phyloP scores from a whole-genome alignment of 768 basidiomycete species.

The Serendipita vermifera region DNA sequence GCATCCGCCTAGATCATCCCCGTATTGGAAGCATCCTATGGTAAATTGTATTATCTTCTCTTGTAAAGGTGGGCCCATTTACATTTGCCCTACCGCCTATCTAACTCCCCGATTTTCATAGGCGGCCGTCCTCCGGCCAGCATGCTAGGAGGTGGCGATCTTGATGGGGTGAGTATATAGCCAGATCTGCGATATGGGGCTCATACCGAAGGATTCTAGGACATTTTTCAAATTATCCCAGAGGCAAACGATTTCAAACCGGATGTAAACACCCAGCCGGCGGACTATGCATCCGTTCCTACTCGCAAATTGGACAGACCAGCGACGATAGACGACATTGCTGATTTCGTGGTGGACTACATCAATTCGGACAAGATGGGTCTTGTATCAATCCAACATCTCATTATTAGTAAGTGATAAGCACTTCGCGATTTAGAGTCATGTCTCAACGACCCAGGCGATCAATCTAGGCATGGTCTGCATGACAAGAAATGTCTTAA shows the following conservation, averaged over 20 bases:
- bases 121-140: constrained; percentile 49
- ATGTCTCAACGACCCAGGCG: constrained; percentile 52
- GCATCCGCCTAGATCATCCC: constrained; percentile 42
- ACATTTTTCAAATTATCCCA: constrained; percentile 19
- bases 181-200: constrained; percentile 29
- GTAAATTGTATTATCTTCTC: constrained; percentile 54
- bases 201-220: constrained; percentile 10
- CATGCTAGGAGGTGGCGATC: constrained; percentile 53
- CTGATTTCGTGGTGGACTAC: constrained; percentile 57
- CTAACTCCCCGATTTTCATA: constrained; percentile 20
- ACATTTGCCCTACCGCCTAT: not conserved
- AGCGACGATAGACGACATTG: constrained; percentile 51
- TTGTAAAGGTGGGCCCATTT: constrained; percentile 32
- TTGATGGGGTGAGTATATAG: constrained; percentile 54
- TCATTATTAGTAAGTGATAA: constrained; percentile 26
- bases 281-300: constrained; percentile 35
- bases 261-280: constrained; percentile 27
- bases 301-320: constrained; percentile 34
- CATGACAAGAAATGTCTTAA: constrained; percentile 38
- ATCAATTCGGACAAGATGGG: constrained; percentile 46
- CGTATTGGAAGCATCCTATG: constrained; percentile 37
- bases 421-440: constrained; percentile 17
- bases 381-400: constrained; percentile 50
- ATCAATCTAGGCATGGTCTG: constrained; percentile 43
- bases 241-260: constrained; percentile 11